Evolutionary conservation across 2,329 filamentous ascomycete species (phyloP).

Genomic region (Stachybotrys chartarum): DNA sequence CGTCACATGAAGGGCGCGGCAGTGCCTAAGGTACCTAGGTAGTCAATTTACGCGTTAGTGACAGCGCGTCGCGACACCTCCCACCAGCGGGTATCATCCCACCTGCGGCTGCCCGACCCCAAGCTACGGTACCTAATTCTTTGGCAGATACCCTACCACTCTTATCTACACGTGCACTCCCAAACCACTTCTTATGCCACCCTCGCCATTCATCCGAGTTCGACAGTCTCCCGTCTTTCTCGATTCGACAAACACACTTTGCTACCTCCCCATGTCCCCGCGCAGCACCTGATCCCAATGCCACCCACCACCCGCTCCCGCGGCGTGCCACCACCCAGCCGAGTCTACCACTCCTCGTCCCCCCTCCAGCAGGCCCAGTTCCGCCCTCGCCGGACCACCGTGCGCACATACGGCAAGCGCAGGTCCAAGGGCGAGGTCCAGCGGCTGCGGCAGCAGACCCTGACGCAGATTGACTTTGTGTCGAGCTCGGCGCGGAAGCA

Average conservation of each 20-base stretch:
- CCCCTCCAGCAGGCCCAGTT: slow-evolving; percentile 31
- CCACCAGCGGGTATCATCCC: no score
- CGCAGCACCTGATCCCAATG: slow-evolving; percentile 15
- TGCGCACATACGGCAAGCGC: slow-evolving; percentile 25
- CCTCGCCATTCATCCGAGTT: no score
- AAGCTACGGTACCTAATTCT: no score
- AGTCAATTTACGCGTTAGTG: no score
- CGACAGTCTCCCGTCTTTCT: background rate
- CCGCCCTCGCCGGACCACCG: slow-evolving; percentile 22
- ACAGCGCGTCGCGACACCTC: no score
- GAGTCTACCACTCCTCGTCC: slow-evolving; percentile 30
- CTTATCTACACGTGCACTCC: no score
- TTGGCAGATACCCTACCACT: no score
- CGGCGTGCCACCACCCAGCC: slow-evolving; percentile 25
- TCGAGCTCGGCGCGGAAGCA: slow-evolving; percentile 22
- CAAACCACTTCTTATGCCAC: no score
- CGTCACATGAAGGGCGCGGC: no score
- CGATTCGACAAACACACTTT: no score
- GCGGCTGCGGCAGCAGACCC: slow-evolving; percentile 29
- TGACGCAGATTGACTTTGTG: slow-evolving; percentile 35
- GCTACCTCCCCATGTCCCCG: background rate
- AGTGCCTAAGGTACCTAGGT: no score
- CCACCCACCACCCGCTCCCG: slow-evolving; percentile 29
- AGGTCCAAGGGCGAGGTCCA: slow-evolving; percentile 11
- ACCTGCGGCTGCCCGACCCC: no score